phyloP scores from a whole-genome alignment of 306 rosid species.

The Nissolia schottii region DNA sequence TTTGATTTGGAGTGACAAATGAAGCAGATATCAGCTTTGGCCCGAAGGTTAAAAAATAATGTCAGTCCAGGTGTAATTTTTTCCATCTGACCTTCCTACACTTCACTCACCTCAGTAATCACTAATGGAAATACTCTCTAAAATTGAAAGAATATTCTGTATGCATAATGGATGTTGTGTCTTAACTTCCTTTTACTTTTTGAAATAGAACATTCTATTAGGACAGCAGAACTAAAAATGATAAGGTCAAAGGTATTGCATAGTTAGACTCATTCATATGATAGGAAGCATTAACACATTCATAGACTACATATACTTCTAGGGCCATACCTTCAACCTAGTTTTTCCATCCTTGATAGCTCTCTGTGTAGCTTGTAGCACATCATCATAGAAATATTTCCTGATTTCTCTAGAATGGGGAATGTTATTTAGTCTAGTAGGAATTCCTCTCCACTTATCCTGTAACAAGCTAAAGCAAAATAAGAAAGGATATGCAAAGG shows the following conservation, averaged over 20 bases:
- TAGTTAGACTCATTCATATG: slow-evolving; percentile 8
- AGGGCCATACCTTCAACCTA: slow-evolving; percentile 56
- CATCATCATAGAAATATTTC: slow-evolving; percentile 81
- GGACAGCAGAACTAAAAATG: not conserved
- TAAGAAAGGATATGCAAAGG: slow-evolving; percentile 26
- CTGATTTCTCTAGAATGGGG: slow-evolving; percentile 94
- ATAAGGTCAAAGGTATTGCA: not conserved
- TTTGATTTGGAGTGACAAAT: slow-evolving; percentile 32
- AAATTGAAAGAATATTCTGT: slow-evolving; percentile 6
- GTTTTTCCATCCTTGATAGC: slow-evolving; percentile 69
- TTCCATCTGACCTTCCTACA: not conserved
- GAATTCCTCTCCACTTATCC: slow-evolving; percentile 96
- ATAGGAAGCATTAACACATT: not conserved
- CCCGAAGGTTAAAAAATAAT: slow-evolving; percentile 10
- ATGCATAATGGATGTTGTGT: slow-evolving; percentile 7
- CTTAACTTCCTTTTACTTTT: not conserved
- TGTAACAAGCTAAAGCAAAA: slow-evolving; percentile 49
- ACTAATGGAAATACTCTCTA: not conserved
- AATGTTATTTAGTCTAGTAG: slow-evolving; percentile 87
- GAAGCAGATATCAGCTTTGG: slow-evolving; percentile 20
- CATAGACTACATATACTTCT: slow-evolving; percentile 10
- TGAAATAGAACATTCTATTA: not conserved
- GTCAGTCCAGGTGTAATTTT: not conserved
- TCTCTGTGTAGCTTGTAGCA: slow-evolving; percentile 71
- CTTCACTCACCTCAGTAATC: slow-evolving; percentile 7